These are phyloP conservation scores for Prunella vulgaris DNA, from an alignment of 257 asterid species.

Conservation along the genomic window DNA sequence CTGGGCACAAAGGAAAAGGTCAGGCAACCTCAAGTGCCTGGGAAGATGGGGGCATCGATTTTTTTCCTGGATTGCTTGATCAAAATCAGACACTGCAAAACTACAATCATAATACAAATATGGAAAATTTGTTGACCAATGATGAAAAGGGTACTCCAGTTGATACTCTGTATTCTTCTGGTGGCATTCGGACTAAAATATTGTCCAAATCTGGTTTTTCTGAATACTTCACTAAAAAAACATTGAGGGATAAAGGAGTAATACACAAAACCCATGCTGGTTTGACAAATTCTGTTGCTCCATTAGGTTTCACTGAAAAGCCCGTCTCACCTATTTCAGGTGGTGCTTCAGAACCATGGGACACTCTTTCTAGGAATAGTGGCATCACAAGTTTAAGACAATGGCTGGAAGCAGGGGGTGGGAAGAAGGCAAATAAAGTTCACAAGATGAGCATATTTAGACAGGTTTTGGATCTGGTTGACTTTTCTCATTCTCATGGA, in stretches of 20 bases:
- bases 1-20: constrained; percentile 50
- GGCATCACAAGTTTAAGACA: constrained; percentile 68
- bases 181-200: constrained; percentile 74
- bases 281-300: constrained; percentile 31
- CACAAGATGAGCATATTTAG: constrained; percentile 66
- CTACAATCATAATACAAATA: constrained; percentile 24
- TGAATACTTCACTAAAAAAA: constrained; percentile 65
- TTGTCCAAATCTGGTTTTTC: constrained; percentile 78
- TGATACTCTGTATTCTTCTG: constrained; percentile 43
- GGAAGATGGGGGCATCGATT: constrained; percentile 46
- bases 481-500: constrained; percentile 69
- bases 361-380: constrained; percentile 24
- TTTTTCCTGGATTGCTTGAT: constrained; percentile 48
- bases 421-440: constrained; percentile 47
- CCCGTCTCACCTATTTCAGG: constrained; percentile 34
- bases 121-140: constrained; percentile 30
- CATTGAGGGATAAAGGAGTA: constrained; percentile 74
- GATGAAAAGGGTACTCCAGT: constrained; percentile 39
- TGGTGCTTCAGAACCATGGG: constrained; percentile 34
- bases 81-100: constrained; percentile 31
- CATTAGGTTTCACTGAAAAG: constrained; percentile 29
- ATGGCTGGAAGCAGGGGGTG: constrained; percentile 55
- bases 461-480: constrained; percentile 75
- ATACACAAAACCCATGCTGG: constrained; percentile 49
- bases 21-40: constrained; percentile 39